phyloP scores from a whole-genome alignment of 345 rosid species.

The Odontarrhena argentea region DNA sequence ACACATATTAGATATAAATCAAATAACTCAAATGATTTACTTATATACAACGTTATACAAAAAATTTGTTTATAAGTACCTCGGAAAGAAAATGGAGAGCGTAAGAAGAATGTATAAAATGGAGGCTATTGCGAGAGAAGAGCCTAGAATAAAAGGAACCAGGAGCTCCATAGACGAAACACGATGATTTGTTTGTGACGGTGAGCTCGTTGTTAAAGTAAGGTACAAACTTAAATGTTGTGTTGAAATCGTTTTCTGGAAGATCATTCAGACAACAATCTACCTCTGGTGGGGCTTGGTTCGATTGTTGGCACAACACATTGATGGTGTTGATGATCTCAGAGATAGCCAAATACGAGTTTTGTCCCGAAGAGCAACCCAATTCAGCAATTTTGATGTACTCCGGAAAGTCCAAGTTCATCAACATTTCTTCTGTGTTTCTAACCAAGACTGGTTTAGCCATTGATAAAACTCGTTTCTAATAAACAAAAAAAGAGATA shows the following conservation, averaged over 20 bases:
- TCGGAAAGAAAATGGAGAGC: conserved; percentile 50
- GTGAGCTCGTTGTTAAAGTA: conserved; percentile 23
- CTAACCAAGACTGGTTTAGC: conserved; percentile 29
- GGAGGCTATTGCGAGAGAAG: conserved; percentile 42
- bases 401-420: conserved; percentile 22
- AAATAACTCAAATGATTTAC: neutral
- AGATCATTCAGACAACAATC: conserved; percentile 58
- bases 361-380: conserved; percentile 62
- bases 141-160: conserved; percentile 60
- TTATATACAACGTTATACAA: no score
- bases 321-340: conserved; percentile 34
- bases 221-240: conserved; percentile 34
- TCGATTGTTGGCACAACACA: conserved; percentile 7
- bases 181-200: conserved; percentile 19
- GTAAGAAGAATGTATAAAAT: conserved; percentile 49
- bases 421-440: conserved; percentile 30
- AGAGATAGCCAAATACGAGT: conserved; percentile 39
- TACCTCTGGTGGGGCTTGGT: conserved; percentile 36
- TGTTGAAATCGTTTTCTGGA: conserved; percentile 52
- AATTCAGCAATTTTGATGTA: conserved; percentile 47
- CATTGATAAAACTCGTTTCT: conserved; percentile 33
- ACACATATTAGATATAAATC: neutral
- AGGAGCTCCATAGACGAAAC: conserved; percentile 48
- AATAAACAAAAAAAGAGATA: neutral
- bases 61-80: conserved; percentile 22